These are phyloP conservation scores for Dryas octopetala DNA, from an alignment of 306 rosid species.

Conservation along the genomic window DNA sequence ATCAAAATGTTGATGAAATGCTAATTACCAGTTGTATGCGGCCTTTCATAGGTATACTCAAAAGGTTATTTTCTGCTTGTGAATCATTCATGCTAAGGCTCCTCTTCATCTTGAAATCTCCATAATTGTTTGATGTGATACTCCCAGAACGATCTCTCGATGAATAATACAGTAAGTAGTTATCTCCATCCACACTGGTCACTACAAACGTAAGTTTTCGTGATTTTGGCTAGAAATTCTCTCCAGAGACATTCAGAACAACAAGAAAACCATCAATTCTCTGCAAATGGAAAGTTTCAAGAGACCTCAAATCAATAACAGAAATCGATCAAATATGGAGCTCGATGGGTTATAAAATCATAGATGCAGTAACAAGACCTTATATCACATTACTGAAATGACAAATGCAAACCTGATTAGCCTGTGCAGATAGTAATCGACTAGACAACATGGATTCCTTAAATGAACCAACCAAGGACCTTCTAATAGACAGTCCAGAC, in stretches of 20 bases:
- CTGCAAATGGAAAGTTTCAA: conserved; percentile 38
- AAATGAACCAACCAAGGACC: conserved; percentile 81
- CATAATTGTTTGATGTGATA: conserved; percentile 40
- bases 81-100: conserved; percentile 59
- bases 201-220: conserved; percentile 79
- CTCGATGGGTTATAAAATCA: conserved; percentile 14
- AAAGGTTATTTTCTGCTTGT: conserved; percentile 46
- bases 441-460: conserved; percentile 88
- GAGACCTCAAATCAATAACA: conserved; percentile 1
- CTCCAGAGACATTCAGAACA: conserved; percentile 68
- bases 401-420: conserved; percentile 51
- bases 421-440: conserved; percentile 53
- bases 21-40: conserved; percentile 65
- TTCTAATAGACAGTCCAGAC: conserved; percentile 48
- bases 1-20: background rate
- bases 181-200: conserved; percentile 77
- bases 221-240: conserved; percentile 65
- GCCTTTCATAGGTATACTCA: conserved; percentile 76
- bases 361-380: background rate
- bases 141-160: conserved; percentile 53
- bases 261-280: conserved; percentile 87
- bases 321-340: conserved; percentile 14
- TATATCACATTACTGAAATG: conserved; percentile 17
- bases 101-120: conserved; percentile 59
- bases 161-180: conserved; percentile 65